Evolutionary conservation across 352 stramenopile genomes (phyloP).

Genomic region (Globisporangium spinosum): DNA sequence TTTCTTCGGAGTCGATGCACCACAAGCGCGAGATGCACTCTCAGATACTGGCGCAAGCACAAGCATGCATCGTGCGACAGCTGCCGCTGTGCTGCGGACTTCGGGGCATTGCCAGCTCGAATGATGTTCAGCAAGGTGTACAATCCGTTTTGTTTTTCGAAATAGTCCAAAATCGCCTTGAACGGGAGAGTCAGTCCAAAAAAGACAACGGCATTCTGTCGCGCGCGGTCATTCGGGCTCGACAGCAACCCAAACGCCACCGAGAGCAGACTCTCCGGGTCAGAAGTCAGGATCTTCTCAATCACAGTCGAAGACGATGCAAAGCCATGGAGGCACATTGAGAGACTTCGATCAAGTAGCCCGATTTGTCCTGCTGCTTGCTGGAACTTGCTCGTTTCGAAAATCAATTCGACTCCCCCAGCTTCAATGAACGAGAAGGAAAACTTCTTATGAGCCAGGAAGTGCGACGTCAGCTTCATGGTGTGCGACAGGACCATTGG

Average conservation of each 20-base stretch:
- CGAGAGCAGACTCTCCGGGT: slow-evolving; percentile 54
- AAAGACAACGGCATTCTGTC: slow-evolving; percentile 83
- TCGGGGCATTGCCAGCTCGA: slow-evolving; percentile 69
- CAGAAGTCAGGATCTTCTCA: slow-evolving; percentile 59
- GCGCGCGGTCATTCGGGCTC: slow-evolving; percentile 72
- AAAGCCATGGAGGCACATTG: slow-evolving; percentile 84
- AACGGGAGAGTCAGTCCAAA: slow-evolving; percentile 79
- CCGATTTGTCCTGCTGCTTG: slow-evolving; percentile 55
- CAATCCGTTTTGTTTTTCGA: slow-evolving; percentile 79
- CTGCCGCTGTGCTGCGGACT: slow-evolving; percentile 72
- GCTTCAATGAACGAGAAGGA: slow-evolving; percentile 70
- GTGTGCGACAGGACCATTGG: slow-evolving; percentile 70
- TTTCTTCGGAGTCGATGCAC: slow-evolving; percentile 66
- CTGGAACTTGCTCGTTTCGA: slow-evolving; percentile 52
- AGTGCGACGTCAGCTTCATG: slow-evolving; percentile 84
- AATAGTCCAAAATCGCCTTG: slow-evolving; percentile 79
- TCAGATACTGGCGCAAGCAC: slow-evolving; percentile 77
- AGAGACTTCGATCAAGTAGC: slow-evolving; percentile 68
- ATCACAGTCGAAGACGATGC: slow-evolving; percentile 77
- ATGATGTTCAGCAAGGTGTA: slow-evolving; percentile 87
- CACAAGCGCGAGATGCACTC: slow-evolving; percentile 76
- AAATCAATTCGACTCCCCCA: slow-evolving; percentile 69
- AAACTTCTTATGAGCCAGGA: slow-evolving; percentile 86
- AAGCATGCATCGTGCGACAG: slow-evolving; percentile 82
- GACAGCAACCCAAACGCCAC: slow-evolving; percentile 63